Evolutionary conservation across 2,329 filamentous ascomycete genomes (phyloP).

Genomic region (Cyclaneusma minus): DNA sequence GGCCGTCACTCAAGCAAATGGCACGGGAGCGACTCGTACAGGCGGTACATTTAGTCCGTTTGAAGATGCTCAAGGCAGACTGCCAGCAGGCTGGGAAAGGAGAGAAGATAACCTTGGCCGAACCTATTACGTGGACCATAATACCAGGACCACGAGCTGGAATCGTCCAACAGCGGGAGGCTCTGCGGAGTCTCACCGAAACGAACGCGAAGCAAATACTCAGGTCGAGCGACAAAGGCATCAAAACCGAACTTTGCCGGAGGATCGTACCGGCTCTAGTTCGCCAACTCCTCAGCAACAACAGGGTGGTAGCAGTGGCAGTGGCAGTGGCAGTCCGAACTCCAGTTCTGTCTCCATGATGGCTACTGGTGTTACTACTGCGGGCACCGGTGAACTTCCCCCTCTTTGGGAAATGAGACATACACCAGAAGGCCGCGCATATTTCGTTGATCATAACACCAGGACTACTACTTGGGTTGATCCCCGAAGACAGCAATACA

Average conservation of each 20-base stretch:
- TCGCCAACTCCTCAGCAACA: slow-evolving; percentile 62
- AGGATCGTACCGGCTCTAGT: slow-evolving; percentile 85
- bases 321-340: slow-evolving; percentile 18
- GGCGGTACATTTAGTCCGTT: slow-evolving; percentile 67
- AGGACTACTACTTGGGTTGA: slow-evolving; percentile 98
- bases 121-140: slow-evolving; percentile 97
- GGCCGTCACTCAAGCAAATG: slow-evolving; percentile 10
- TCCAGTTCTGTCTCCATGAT: slow-evolving; percentile 64
- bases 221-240: slow-evolving; percentile 86
- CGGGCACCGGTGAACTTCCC: slow-evolving; percentile 86
- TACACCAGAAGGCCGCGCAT: slow-evolving; percentile 85
- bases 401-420: slow-evolving; percentile 93
- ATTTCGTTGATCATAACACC: slow-evolving; percentile 98
- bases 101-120: slow-evolving; percentile 87
- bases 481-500: slow-evolving; percentile 91
- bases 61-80: slow-evolving; percentile 83
- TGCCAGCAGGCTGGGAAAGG: slow-evolving; percentile 90
- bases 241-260: slow-evolving; percentile 87
- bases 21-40: slow-evolving; percentile 9
- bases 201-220: slow-evolving; percentile 75
- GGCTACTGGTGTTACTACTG: slow-evolving; percentile 87
- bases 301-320: slow-evolving; percentile 24
- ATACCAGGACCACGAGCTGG: slow-evolving; percentile 94
- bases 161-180: slow-evolving; percentile 70
- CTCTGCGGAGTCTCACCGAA: slow-evolving; percentile 61